Conservation (phyloP, 2,329 filamentous ascomycete species). For the Colletotrichum caudatum region DNA sequence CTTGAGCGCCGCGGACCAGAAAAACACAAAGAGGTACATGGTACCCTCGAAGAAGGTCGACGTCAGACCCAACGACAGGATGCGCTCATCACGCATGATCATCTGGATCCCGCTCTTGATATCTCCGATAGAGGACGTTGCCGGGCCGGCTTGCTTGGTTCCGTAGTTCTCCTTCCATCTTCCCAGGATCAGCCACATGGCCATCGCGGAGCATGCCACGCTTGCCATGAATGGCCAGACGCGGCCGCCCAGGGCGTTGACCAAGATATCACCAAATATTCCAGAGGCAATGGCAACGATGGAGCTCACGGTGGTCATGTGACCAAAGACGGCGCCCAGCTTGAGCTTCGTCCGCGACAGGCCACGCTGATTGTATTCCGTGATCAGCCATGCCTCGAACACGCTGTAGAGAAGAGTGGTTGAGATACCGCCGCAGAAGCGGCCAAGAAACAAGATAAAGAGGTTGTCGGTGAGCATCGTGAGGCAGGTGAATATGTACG, state of each 20-base stretch:
- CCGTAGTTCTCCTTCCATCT: conserved; percentile 55
- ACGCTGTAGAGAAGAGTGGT: conserved; percentile 69
- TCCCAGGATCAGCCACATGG: conserved; percentile 59
- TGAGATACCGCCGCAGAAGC: conserved; percentile 66
- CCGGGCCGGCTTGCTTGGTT: conserved; percentile 18
- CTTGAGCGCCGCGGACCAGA: conserved; percentile 69
- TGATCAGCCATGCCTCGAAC: conserved; percentile 72
- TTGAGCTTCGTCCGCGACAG: conserved; percentile 55
- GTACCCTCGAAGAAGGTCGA: conserved; percentile 71
- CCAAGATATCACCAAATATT: conserved; percentile 64
- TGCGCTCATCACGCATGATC: conserved; percentile 56
- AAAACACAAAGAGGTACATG: conserved; percentile 74
- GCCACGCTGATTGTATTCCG: conserved; percentile 64
- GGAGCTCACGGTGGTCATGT: conserved; percentile 65
- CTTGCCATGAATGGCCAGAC: conserved; percentile 65
- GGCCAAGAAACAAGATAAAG: conserved; percentile 63
- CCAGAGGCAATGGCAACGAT: conserved; percentile 67
- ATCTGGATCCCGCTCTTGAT: conserved; percentile 44
- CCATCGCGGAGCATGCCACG: conserved; percentile 55
- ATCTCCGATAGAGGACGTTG: conserved; percentile 39
- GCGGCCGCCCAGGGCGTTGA: conserved; percentile 59
- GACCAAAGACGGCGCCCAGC: conserved; percentile 64
- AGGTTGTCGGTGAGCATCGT: conserved; percentile 60
- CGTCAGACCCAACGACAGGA: conserved; percentile 63
- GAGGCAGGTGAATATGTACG: conserved; percentile 65